Evolutionary conservation across 1,284 basidiomycete species (phyloP).

Genomic region (Sporisorium graminicola): DNA sequence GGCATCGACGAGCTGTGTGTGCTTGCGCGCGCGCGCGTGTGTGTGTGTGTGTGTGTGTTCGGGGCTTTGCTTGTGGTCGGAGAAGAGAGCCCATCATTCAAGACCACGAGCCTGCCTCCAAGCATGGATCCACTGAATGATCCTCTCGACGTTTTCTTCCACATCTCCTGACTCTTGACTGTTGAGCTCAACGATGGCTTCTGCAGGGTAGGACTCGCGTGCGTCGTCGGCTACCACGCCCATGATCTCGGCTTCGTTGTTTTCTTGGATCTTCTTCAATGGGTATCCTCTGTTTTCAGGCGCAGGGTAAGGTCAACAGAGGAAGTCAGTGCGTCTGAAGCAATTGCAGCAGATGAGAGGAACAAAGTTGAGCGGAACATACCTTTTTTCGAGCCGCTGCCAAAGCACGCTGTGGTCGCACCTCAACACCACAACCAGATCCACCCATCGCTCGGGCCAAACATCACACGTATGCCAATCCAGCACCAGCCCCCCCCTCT

Average conservation of each 20-base stretch:
- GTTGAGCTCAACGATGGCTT: constrained; percentile 87
- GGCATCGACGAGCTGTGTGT: background rate
- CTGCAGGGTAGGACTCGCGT: constrained; percentile 82
- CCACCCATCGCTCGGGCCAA: constrained; percentile 96
- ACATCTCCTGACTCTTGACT: constrained; percentile 85
- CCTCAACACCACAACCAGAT: constrained; percentile 92
- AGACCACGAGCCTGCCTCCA: constrained; percentile 77
- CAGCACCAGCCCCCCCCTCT: constrained; percentile 79
- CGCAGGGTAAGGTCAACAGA: background rate
- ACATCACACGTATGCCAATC: constrained; percentile 98
- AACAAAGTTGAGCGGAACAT: constrained; percentile 2
- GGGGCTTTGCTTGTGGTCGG: too few species aligned
- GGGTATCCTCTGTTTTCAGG: constrained; percentile 79
- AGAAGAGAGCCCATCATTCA: too few species aligned
- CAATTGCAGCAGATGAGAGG: background rate
- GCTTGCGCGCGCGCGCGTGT: background rate
- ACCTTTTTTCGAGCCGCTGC: constrained; percentile 93
- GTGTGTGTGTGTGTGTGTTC: too few species aligned
- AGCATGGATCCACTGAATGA: constrained; percentile 84
- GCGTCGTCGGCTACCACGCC: constrained; percentile 90
- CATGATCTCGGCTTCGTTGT: constrained; percentile 99
- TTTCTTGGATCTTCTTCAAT: constrained; percentile 95
- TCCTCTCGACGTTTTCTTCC: constrained; percentile 85
- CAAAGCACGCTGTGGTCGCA: constrained; percentile 92
- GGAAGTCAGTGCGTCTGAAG: background rate